Base-by-base conservation (phyloP, 1,139 yeast species). In the Eremothecium sinecaudum region DNA sequence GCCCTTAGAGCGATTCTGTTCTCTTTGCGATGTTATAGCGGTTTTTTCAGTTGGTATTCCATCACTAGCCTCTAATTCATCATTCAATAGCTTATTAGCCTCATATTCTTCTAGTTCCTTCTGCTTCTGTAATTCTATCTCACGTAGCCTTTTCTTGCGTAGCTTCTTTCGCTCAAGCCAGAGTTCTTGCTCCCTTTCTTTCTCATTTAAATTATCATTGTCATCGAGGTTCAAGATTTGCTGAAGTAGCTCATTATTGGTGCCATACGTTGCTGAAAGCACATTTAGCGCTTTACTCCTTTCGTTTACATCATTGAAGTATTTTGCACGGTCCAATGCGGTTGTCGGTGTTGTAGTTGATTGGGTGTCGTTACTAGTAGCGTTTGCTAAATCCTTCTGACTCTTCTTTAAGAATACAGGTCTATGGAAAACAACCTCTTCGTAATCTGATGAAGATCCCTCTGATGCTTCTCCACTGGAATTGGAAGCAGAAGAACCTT, bases 141-240 rank as follows among this genome's bases (percentile, higher is more conserved):
- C 45, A 35, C 56, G 44, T 13, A 40, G 42, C 9, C 47, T 36
- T 23, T 40, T 27, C 17, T 33, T 35, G 20, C 61, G 43, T 12
- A 18, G 12, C 15, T 40, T 34, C 21, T 49, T 49, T 34, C 61
- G 45, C 12, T 39, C 24, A 4, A 31, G 24, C 59, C 59, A 56
- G 5, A 16, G 24, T 11, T 12, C 17, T 17, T 30, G 31, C 19
- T 41, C 35, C 12, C 25, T 33, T 30, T 16, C 17, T 21, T 17
- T 18, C 13, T 11, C 4, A 18, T 51, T 57, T 6, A 19, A 15
- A 27, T 50, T 46, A 3, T 40, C 28, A 2, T 42, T 33, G 38
- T 51, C 59, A 33, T 51, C 42, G 32, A 50, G 53, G 36, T 51
- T 45, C 14, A 54, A 27, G 18, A 48, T 45, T 27, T 39, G 42